Evolutionary conservation across 495 filamentous ascomycete genomes (phyloP), one percentile per base, ranked within the genome.

Genomic region (Aspergillus coremiiformis): DNA sequence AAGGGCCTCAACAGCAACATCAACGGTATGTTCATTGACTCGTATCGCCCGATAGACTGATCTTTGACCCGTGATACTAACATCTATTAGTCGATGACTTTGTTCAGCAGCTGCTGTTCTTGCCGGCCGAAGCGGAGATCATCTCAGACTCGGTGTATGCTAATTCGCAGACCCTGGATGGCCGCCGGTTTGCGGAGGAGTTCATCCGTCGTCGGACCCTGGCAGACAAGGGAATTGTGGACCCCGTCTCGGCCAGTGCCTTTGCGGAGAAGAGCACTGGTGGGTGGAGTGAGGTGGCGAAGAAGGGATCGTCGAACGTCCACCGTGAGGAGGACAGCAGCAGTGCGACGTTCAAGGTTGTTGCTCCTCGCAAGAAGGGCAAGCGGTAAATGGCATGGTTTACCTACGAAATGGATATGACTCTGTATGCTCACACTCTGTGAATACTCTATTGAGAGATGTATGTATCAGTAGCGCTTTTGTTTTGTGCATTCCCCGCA

Each of bases 231-330:
- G 93, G 93, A 24, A 77, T 96, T 26, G 74, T 93, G 63, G 72
- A 82, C 49, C 68, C 76, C 48, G 67, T 75, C 57, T 59, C 63
- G 17, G 62, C 64, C 20, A 74, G 75, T 46, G 70, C 63, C 1
- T 73, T 72, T 39, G 71, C 68, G 2, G 72, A 74, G 57, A 69
- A 66, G 49, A 74, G 65, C 48, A 70, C 69, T 17, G 86, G 89
- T 50, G 93, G 93, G 22, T 97, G 93, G 93, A 95, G 81, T 61
- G 94, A 97, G 72, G 93, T 98, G 57, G 93, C 93, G 8, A 96
- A 96, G 82, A 95, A 96, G 78, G 81, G 82, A 5, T 77, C 76
- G 22, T 62, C 70, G 10, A 77, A 74, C 57, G 66, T 68, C 14
- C 66, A 60, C 19, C 74, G 73, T 12, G 68, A 78, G 58, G 78